Base-by-base conservation (phyloP, 441 rosid genomes). In the Populus trichocarpa region DNA sequence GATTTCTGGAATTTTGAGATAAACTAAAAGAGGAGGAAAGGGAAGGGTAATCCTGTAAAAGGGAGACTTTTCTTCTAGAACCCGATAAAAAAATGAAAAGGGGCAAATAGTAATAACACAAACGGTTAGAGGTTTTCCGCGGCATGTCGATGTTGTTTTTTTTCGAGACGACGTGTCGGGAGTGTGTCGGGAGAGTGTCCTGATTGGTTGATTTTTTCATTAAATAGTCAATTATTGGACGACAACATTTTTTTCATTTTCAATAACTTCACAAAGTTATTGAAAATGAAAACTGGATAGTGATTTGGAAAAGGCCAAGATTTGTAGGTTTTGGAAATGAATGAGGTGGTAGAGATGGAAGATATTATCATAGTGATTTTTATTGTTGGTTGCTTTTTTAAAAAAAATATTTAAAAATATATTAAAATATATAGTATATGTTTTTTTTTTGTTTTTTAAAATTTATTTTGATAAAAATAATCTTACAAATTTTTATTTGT, bases 131-230 rank as follows among this genome's bases (percentile, higher is more conserved):
- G 59, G 30, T 0, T 36, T 57, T 33, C 16, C 75, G 87, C 79
- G 87, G 84, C 86, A 72, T 16, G 77, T 63, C 81, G 81, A 59
- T 8, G 79, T 38, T 70, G 84, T 82, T 70, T n/a, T 66, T 40
- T 73, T 8, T 3, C 16, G 32, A 68, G 78, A 70, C 25, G 73
- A n/a, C 50, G 46, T 67, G 78, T 3, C 32, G 32, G 32, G 32
- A 30, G 32, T 30, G 32, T 30, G 32, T 42, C 23, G 23, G n/a
- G 20, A 10, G 73, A 33, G 13, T 3, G 20, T 35, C 11, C n/a
- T 8, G 77, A 79, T 67, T 28, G 82, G 83, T 28, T 53, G 79
- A 78, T 77, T 73, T 69, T 70, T 61, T 35, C 6, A 18, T 33
- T 30, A 65, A 1, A 6, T 6, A 0, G 8, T 53, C 83, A 81